These are phyloP conservation scores for Starmerella sp. DNA, from an alignment of 805 yeast species.

Conservation along the genomic window DNA sequence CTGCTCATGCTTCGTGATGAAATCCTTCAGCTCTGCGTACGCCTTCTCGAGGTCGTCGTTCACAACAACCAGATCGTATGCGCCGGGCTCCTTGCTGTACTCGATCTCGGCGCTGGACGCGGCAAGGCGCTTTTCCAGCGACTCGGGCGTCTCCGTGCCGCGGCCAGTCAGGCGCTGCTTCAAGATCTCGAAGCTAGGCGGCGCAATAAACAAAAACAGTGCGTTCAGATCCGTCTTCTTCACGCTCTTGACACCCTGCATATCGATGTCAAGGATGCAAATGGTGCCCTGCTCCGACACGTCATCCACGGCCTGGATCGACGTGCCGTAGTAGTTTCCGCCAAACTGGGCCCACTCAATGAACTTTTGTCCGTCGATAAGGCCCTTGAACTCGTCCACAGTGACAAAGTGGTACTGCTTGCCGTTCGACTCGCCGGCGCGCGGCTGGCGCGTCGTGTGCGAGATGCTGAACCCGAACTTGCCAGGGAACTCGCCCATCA, in stretches of 20 bases:
- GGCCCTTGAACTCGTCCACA: constrained; percentile 64
- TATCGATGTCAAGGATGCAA: constrained; percentile 92
- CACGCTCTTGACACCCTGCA: constrained; percentile 96
- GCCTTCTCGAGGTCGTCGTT: constrained; percentile 89
- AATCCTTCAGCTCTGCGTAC: constrained; percentile 65
- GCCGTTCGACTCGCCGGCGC: constrained; percentile 85
- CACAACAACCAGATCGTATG: constrained; percentile 79
- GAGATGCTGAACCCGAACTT: constrained; percentile 91
- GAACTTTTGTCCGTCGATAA: constrained; percentile 66
- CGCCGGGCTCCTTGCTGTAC: constrained; percentile 70
- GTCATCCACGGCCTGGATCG: constrained; percentile 72
- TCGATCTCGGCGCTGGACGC: constrained; percentile 87
- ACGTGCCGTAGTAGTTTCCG: constrained; percentile 94
- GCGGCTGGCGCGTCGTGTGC: constrained; percentile 81
- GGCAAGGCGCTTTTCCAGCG: constrained; percentile 66
- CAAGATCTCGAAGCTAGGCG: constrained; percentile 78
- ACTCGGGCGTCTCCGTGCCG: constrained; percentile 90
- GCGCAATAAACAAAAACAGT: constrained; percentile 74
- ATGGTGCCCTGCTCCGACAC: constrained; percentile 51
- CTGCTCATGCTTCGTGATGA: constrained; percentile 34
- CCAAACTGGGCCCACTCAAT: constrained; percentile 98
- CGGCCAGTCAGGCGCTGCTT: constrained; percentile 67
- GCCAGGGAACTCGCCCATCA: constrained; percentile 82
- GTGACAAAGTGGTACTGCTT: constrained; percentile 78
- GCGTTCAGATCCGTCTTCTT: constrained; percentile 76